Conservation (phyloP, 768 basidiomycete species). For the Clavulina sp. region DNA sequence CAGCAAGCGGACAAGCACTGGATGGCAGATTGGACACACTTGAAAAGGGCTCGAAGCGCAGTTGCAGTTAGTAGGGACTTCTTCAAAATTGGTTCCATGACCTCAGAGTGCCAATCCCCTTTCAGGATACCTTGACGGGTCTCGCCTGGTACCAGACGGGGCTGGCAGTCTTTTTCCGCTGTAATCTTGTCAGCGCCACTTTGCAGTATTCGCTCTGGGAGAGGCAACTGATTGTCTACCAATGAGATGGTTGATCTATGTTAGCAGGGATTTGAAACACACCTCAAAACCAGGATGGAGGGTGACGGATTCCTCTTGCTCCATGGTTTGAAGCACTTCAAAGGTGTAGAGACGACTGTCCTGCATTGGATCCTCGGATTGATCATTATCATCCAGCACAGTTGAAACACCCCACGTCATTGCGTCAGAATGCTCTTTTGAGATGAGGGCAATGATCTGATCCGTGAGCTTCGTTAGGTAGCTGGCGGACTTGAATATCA, state of each 20-base stretch:
- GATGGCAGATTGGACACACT: too few species aligned
- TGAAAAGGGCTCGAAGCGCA: too few species aligned
- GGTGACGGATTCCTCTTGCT: not conserved
- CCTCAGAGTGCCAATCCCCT: too few species aligned
- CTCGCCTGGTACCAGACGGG: not conserved
- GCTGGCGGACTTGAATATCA: constrained; percentile 16
- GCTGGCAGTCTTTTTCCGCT: not conserved
- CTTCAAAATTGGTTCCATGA: too few species aligned
- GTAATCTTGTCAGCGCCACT: not conserved
- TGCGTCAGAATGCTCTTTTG: constrained; percentile 27
- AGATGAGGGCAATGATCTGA: constrained; percentile 34
- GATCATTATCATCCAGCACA: constrained; percentile 2
- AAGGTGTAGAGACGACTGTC: not conserved
- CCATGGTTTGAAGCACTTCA: not conserved
- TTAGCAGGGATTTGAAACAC: not conserved
- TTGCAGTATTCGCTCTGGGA: not conserved
- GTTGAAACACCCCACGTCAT: constrained; percentile 34
- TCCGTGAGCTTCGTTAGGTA: constrained; percentile 44
- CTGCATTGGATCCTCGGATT: not conserved
- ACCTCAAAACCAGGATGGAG: not conserved
- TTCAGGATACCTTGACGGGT: not conserved
- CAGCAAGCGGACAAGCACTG: too few species aligned
- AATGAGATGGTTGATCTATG: not conserved
- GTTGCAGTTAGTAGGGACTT: too few species aligned
- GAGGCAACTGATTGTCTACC: too few species aligned